Conservation (phyloP, 768 basidiomycete species). For the Tricholoma sp. region DNA sequence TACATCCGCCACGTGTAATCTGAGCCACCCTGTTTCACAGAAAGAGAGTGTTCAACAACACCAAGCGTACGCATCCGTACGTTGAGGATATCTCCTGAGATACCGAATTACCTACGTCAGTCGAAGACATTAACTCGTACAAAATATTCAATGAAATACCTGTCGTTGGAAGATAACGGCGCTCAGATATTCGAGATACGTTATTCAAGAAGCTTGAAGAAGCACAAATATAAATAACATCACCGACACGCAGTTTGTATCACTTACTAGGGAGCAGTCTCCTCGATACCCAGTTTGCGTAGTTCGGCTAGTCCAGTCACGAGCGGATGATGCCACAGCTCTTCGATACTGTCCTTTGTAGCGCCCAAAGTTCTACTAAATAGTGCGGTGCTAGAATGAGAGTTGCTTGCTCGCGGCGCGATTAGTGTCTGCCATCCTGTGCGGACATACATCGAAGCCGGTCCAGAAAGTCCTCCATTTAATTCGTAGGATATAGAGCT, state of each 20-base stretch:
- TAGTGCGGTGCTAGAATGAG: slow-evolving; percentile 17
- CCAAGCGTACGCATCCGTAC: slow-evolving; percentile 80
- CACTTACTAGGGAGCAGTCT: slow-evolving; percentile 72
- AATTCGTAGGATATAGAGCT: slow-evolving; percentile 5
- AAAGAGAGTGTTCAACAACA: slow-evolving; percentile 69
- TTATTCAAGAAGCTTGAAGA: slow-evolving; percentile 56
- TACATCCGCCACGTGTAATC: slow-evolving; percentile 73
- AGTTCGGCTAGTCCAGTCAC: slow-evolving; percentile 51
- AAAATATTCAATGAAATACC: slow-evolving; percentile 30
- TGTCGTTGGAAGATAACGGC: slow-evolving; percentile 67
- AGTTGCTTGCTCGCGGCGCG: slow-evolving; percentile 4
- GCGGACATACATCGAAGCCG: slow-evolving; percentile 9
- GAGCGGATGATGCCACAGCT: slow-evolving; percentile 64
- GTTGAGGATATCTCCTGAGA: slow-evolving; percentile 63
- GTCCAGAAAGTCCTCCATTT: slow-evolving; percentile 13
- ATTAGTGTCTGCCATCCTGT: slow-evolving; percentile 13
- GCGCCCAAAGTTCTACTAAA: slow-evolving; percentile 48
- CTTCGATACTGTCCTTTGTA: slow-evolving; percentile 45
- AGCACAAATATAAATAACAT: not conserved
- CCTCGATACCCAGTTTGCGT: slow-evolving; percentile 63
- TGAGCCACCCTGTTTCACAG: slow-evolving; percentile 52
- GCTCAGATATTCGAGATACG: slow-evolving; percentile 57
- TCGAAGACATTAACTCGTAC: no score
- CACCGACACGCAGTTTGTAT: slow-evolving; percentile 1
- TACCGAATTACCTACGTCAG: not conserved